phyloP scores from a whole-genome alignment of 352 stramenopile genomes.

The Phytophthora agathidicida region DNA sequence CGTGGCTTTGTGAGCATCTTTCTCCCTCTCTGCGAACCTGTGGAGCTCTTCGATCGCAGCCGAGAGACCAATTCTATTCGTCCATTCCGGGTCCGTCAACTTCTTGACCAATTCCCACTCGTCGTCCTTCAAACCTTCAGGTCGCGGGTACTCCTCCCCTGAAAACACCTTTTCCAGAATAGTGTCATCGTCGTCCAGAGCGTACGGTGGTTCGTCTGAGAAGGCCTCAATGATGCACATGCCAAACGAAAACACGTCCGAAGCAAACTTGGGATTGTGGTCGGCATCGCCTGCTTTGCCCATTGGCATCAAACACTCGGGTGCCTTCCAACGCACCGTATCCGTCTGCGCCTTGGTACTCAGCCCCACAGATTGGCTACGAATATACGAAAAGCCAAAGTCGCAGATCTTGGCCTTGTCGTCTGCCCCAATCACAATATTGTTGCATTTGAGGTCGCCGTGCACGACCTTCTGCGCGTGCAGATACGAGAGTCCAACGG shows the following conservation, averaged over 20 bases:
- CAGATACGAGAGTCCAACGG: slow-evolving; percentile 63
- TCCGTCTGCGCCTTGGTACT: slow-evolving; percentile 41
- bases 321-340: slow-evolving; percentile 46
- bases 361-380: slow-evolving; percentile 32
- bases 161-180: slow-evolving; percentile 32
- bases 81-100: slow-evolving; percentile 15
- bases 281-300: not conserved
- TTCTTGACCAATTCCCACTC: slow-evolving; percentile 18
- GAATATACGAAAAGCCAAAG: slow-evolving; percentile 51
- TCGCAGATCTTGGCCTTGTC: slow-evolving; percentile 47
- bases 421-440: slow-evolving; percentile 78
- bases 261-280: slow-evolving; percentile 34
- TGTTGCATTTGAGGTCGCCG: slow-evolving; percentile 89
- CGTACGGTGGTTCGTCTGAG: slow-evolving; percentile 39
- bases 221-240: slow-evolving; percentile 56
- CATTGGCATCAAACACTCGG: slow-evolving; percentile 40
- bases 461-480: slow-evolving; percentile 74
- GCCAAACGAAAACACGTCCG: slow-evolving; percentile 48
- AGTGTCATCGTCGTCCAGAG: slow-evolving; percentile 29
- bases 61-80: slow-evolving; percentile 11
- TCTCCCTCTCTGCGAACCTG: slow-evolving; percentile 22
- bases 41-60: slow-evolving; percentile 9
- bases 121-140: slow-evolving; percentile 18
- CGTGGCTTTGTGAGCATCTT: slow-evolving; percentile 14
- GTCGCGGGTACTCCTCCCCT: slow-evolving; percentile 16